Percentiles rank a stretch among this genome's conserved stretches.
Evolutionary conservation across 306 rosid species (phyloP).

Genomic region (Cercis canadensis): DNA sequence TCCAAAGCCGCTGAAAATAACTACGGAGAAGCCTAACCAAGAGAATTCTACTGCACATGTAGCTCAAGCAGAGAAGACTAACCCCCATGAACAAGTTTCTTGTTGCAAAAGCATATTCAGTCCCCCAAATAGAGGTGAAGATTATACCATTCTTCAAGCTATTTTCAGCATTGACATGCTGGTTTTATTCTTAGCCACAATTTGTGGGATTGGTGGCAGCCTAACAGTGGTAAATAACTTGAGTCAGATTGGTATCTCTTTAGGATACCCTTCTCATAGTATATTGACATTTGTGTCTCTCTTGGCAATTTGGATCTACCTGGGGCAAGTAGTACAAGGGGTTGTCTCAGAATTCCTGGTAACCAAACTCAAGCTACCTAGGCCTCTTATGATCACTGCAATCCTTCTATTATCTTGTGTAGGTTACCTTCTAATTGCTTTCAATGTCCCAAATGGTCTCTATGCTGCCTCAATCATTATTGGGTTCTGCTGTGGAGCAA

Average conservation of each 20-base stretch:
- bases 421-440: slow-evolving; percentile 61
- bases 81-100: neutral
- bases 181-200: slow-evolving; percentile 48
- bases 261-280: slow-evolving; percentile 50
- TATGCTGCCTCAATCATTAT: slow-evolving; percentile 63
- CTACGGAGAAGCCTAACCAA: neutral
- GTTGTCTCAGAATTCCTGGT: slow-evolving; percentile 56
- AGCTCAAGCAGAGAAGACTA: neutral
- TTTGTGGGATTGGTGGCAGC: slow-evolving; percentile 67
- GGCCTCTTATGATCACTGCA: slow-evolving; percentile 57
- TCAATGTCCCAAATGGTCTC: slow-evolving; percentile 47
- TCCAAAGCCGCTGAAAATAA: neutral
- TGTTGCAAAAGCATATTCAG: slow-evolving; percentile 58
- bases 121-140: slow-evolving; percentile 65
- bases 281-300: slow-evolving; percentile 65
- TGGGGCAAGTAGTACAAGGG: slow-evolving; percentile 56
- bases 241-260: slow-evolving; percentile 63
- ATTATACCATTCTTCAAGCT: slow-evolving; percentile 67
- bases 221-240: slow-evolving; percentile 63
- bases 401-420: slow-evolving; percentile 52
- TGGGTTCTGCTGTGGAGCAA: slow-evolving; percentile 85
- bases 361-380: slow-evolving; percentile 45
- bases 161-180: slow-evolving; percentile 69
- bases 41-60: neutral
- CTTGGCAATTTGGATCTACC: slow-evolving; percentile 68